phyloP scores from a whole-genome alignment of 345 rosid species.

The Corchorus olitorius region DNA sequence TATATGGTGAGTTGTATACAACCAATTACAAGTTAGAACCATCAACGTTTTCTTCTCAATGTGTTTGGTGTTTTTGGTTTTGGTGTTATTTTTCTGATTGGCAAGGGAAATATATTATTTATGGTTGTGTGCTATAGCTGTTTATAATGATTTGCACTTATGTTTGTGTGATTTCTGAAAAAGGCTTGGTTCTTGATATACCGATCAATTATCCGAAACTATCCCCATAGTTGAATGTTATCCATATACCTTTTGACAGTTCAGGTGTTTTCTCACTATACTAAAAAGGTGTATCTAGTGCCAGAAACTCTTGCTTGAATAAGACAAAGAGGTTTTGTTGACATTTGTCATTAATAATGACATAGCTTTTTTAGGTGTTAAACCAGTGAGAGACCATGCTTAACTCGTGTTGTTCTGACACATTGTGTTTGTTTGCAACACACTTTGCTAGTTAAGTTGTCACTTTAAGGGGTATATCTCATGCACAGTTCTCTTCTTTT shows the following conservation, averaged over 20 bases:
- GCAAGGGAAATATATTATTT: neutral
- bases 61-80: neutral
- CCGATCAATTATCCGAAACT: neutral
- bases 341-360: conserved; percentile 23
- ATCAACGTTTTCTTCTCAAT: neutral
- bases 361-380: conserved; percentile 31
- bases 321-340: conserved; percentile 13
- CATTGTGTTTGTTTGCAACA: conserved; percentile 22
- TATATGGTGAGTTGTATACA: neutral
- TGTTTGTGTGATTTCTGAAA: neutral
- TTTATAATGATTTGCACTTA: neutral
- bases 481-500: conserved; percentile 29
- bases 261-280: conserved; percentile 6
- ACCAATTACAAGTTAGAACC: neutral
- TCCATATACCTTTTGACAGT: neutral
- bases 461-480: conserved; percentile 19
- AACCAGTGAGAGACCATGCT: conserved; percentile 25
- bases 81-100: neutral
- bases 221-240: neutral
- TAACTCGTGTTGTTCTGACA: conserved; percentile 29
- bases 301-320: neutral
- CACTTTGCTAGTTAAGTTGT: conserved; percentile 21
- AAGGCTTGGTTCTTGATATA: conserved; percentile 1
- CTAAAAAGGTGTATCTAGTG: neutral
- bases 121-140: neutral